These are phyloP conservation scores for Noccaea bulbosa DNA, from an alignment of 345 rosid species.

Conservation along the genomic window DNA sequence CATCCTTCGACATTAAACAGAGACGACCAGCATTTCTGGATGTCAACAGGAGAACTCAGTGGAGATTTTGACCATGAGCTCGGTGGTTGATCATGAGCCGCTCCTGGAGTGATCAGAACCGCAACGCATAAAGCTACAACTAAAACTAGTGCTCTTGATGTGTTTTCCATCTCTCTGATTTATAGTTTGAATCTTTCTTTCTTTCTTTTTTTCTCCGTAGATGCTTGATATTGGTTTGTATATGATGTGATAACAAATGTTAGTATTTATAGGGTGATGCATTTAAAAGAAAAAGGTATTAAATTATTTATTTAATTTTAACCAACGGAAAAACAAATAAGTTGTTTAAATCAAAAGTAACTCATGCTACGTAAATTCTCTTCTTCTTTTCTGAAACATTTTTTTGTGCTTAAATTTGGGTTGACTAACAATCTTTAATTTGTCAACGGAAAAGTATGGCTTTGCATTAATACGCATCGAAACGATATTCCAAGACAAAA, in stretches of 20 bases:
- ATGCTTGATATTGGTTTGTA: neutral
- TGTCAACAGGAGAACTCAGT: neutral
- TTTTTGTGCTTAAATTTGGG: neutral
- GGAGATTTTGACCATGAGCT: too few species aligned
- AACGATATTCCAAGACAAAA: too few species aligned
- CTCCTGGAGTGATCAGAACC: conserved; percentile 1
- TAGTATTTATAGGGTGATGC: neutral
- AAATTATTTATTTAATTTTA: neutral
- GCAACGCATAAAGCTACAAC: neutral
- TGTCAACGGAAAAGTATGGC: neutral
- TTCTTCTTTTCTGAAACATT: neutral
- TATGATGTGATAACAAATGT: neutral
- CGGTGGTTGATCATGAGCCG: neutral
- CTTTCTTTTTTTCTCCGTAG: neutral
- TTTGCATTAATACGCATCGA: too few species aligned
- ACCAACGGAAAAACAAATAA: neutral
- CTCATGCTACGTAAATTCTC: neutral
- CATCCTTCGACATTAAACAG: conserved; percentile 9
- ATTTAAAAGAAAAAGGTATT: neutral
- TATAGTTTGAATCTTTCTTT: neutral
- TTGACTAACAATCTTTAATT: neutral
- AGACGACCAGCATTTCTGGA: conserved; percentile 6
- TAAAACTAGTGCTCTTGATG: conserved; percentile 10
- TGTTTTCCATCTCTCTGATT: conserved; percentile 5
- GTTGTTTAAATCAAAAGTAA: conserved; percentile 2